A percentile compares a stretch with the other conserved stretches of the same genome.
These are phyloP conservation scores for Lasiodiplodia sp. DNA, from an alignment of 2,329 filamentous ascomycete species.

Conservation along the genomic window DNA sequence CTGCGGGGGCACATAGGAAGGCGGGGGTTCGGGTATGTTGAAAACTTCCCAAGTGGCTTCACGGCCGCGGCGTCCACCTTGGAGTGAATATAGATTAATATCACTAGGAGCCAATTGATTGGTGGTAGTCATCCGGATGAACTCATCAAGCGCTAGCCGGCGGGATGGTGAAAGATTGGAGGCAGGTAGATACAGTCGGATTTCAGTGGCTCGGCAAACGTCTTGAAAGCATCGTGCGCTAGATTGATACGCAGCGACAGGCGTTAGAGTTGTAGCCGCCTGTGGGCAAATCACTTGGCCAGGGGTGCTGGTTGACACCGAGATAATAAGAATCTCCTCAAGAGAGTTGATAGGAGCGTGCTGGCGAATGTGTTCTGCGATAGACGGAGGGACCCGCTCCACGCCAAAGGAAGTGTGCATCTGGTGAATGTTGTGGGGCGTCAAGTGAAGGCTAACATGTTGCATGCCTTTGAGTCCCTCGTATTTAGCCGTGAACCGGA, in stretches of 20 bases:
- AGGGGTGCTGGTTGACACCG: neutral
- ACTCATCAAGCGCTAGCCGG: neutral
- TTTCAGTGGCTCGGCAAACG: slow-evolving; percentile 5
- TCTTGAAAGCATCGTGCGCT: slow-evolving; percentile 1
- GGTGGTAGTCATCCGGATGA: neutral
- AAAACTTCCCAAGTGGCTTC: slow-evolving; percentile 4
- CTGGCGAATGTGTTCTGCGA: slow-evolving; percentile 5
- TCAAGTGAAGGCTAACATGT: neutral
- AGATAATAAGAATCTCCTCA: neutral
- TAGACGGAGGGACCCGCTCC: neutral
- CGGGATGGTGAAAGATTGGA: slow-evolving; percentile 1
- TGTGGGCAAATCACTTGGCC: neutral
- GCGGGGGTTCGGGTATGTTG: neutral
- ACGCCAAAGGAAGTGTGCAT: neutral
- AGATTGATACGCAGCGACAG: neutral
- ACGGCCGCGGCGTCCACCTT: neutral
- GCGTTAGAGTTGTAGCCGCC: neutral
- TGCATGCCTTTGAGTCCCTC: neutral
- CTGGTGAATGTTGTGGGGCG: neutral
- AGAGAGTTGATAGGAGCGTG: neutral
- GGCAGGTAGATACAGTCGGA: slow-evolving; percentile 1
- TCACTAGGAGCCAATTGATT: slow-evolving; percentile 1
- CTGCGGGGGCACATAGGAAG: neutral
- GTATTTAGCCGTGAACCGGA: neutral
- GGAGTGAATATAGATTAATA: slow-evolving; percentile 1